Evolutionary conservation across 768 basidiomycete genomes (phyloP), one percentile per base, ranked within the genome.

Genomic region (Boletus patriciae): DNA sequence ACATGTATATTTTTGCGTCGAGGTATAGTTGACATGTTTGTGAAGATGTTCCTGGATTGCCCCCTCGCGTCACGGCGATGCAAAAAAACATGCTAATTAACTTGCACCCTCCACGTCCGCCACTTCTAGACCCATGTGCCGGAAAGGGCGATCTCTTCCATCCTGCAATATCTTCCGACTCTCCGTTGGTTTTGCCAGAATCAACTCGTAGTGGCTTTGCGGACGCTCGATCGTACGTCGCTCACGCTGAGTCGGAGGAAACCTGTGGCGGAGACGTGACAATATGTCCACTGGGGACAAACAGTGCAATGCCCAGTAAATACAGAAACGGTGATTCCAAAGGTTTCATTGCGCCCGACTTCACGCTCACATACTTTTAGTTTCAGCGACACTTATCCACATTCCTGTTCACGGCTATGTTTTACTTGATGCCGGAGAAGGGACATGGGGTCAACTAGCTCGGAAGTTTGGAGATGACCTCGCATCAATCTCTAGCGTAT

Each of bases 401-500:
- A 85, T 95, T 36, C 94, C 95, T 0, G 72, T 75, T 1, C 77
- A 78, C 52, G 91, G 92, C 1, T 85, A 82, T 58, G 73, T 97
- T 34, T 74, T 98, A n/a, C 79, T 98, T 3, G 96, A 98, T 61
- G 82, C 81, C 0, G 96, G 96, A 0, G 96, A 98, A 74, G 94
- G 94, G 0, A 94, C 94, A 0, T 89, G 88, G 80, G 94, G 94
- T 2, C 96, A 98, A 66, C 79, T 98, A 4, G 78, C 79, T 3
- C 80, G 96, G 4, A 81, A 86, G 46, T 95, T 87, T 66, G 94
- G 94, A 2, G 66, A 75, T 18, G 77, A 80, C 36, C 65, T 62
- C 5, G 58, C 64, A 1, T 64, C 65, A 5, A 55, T 70, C 1
- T 60, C 66, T 11, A 78, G 77, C 52, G 83, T 82, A 3, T 83